Percentiles rank a stretch among this genome's conserved stretches.
Evolutionary conservation across 208 protist genomes (phyloP).

Genomic region (Trypanosoma vivax): DNA sequence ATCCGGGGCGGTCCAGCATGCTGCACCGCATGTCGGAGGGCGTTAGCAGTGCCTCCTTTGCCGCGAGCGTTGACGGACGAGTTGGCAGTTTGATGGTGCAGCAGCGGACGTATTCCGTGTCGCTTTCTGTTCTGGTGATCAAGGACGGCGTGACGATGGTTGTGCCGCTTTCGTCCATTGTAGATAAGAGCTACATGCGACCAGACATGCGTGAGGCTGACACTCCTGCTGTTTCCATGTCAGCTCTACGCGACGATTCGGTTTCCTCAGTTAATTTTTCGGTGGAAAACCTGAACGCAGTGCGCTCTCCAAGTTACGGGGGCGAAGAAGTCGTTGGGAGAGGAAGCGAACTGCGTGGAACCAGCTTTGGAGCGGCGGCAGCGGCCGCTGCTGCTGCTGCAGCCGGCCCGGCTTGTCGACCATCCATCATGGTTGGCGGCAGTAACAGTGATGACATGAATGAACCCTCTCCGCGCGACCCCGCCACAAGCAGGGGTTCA

Average conservation of each 20-base stretch:
- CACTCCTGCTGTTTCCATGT: conserved; percentile 65
- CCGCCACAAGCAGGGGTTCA: conserved; percentile 26
- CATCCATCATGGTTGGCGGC: conserved; percentile 13
- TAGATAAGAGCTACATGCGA: conserved; percentile 74
- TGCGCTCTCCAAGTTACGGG: conserved; percentile 5
- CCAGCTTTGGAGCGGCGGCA: neutral
- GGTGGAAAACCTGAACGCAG: conserved; percentile 20
- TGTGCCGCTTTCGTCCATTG: conserved; percentile 65
- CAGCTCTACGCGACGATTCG: conserved; percentile 35
- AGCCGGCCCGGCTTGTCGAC: neutral
- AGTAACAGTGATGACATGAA: conserved; percentile 4
- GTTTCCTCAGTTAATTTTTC: conserved; percentile 51
- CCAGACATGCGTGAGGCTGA: conserved; percentile 78
- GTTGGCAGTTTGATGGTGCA: conserved; percentile 7
- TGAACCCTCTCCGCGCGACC: conserved; percentile 12
- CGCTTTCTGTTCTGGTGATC: conserved; percentile 84
- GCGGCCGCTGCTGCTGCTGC: neutral
- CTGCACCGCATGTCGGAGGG: conserved; percentile 18
- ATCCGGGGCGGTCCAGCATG: conserved; percentile 3
- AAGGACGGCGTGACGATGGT: conserved; percentile 69
- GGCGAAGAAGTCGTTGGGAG: conserved; percentile 4
- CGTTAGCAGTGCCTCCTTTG: conserved; percentile 22
- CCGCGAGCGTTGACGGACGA: neutral
- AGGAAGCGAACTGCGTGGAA: neutral
- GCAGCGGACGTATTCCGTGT: conserved; percentile 45